Evolutionary conservation across 371 early-diverging fungal species (phyloP).

Genomic region (Parasitella parasitica): DNA sequence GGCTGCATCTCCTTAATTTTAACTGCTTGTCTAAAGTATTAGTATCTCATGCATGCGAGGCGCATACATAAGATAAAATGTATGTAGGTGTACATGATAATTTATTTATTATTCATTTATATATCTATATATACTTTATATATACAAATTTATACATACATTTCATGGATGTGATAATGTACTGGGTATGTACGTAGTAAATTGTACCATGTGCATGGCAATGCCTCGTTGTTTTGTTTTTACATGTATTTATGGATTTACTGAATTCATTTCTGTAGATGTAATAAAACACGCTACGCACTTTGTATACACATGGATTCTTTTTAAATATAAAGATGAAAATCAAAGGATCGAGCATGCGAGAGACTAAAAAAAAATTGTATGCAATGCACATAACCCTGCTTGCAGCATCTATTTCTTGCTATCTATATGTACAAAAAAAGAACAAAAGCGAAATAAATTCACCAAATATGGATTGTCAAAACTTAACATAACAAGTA

Average conservation of each 20-base stretch:
- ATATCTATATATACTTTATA: neutral
- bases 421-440: constrained; percentile 6
- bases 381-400: constrained; percentile 20
- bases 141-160: neutral
- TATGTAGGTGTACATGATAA: constrained; percentile 40
- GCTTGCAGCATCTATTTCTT: constrained; percentile 9
- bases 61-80: constrained; percentile 65
- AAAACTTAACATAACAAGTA: constrained; percentile 26
- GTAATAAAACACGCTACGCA: too few relatives aligned
- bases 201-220: neutral
- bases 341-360: neutral
- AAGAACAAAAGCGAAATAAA: constrained; percentile 27
- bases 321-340: neutral
- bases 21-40: neutral
- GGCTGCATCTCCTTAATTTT: neutral
- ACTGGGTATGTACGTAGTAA: neutral
- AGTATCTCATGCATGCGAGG: constrained; percentile 64
- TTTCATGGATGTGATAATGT: neutral
- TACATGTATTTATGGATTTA: neutral
- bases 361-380: neutral
- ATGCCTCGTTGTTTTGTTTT: neutral
- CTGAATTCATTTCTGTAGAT: too few relatives aligned
- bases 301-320: neutral
- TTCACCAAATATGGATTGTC: constrained; percentile 30
- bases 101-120: neutral